Percentiles rank a stretch among this genome's conserved stretches.
Evolutionary conservation across 768 basidiomycete species (phyloP).

Genomic region (Pisolithus marmoratus): DNA sequence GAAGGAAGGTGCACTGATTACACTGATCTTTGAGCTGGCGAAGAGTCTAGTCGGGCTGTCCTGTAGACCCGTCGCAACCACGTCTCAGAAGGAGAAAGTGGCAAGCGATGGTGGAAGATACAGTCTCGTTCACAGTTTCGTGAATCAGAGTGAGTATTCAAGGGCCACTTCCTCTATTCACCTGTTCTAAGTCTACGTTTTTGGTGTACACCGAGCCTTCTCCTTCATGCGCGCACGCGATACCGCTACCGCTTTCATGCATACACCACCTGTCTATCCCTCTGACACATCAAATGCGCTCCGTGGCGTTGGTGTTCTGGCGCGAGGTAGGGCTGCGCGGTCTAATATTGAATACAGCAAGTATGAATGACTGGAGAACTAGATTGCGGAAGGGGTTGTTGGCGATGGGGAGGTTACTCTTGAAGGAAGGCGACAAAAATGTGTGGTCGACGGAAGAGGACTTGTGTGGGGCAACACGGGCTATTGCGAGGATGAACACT

Average conservation of each 20-base stretch:
- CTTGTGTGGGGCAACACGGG: constrained; percentile 25
- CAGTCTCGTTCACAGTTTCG: not conserved
- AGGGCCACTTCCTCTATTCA: constrained; percentile 10
- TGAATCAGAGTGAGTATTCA: constrained; percentile 10
- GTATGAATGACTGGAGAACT: constrained; percentile 41
- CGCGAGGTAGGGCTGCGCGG: constrained; percentile 60
- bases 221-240: constrained; percentile 42
- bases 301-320: constrained; percentile 64
- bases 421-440: too few relatives aligned
- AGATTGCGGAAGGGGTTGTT: constrained; percentile 59
- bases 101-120: not conserved
- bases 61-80: not conserved
- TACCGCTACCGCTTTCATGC: constrained; percentile 67
- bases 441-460: constrained; percentile 33
- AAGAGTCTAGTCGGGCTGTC: constrained; percentile 18
- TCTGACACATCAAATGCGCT: constrained; percentile 53
- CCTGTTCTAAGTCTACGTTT: constrained; percentile 48
- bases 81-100: not conserved
- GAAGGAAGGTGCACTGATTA: constrained; percentile 12
- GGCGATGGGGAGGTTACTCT: constrained; percentile 24
- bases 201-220: constrained; percentile 47
- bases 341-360: constrained; percentile 41
- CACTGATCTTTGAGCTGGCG: constrained; percentile 24
- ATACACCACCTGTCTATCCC: constrained; percentile 54
- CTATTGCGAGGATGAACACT: constrained; percentile 25